Conservation (phyloP, 1,284 basidiomycete genomes). For the Malassezia obtusa region DNA sequence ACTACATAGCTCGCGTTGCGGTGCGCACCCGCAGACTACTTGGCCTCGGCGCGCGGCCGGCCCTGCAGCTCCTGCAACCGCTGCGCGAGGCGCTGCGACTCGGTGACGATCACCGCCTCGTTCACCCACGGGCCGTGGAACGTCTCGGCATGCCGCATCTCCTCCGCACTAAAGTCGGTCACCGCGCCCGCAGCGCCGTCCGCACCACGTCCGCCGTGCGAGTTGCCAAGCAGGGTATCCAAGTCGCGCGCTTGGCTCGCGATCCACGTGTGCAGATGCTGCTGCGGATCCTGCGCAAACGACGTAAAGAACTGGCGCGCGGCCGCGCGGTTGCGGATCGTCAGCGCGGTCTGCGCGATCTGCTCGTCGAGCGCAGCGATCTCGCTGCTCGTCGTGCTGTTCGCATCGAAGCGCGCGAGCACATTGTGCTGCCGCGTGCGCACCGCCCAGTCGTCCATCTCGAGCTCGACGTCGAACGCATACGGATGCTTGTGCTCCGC, state of each 20-base stretch:
- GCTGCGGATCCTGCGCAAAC: conserved; percentile 68
- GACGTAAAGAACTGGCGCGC: conserved; percentile 76
- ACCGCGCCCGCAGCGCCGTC: conserved; percentile 13
- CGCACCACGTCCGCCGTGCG: conserved; percentile 6
- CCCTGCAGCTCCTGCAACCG: conserved; percentile 24
- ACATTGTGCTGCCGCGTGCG: conserved; percentile 67
- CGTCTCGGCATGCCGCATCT: conserved; percentile 75
- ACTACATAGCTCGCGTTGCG: neutral
- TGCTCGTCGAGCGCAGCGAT: conserved; percentile 68
- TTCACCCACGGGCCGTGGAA: conserved; percentile 74
- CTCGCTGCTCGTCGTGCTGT: conserved; percentile 53
- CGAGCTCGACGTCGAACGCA: conserved; percentile 81
- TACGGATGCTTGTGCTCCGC: conserved; percentile 46
- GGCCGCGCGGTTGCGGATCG: conserved; percentile 70
- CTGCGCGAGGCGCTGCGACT: conserved; percentile 36
- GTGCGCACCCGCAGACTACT: neutral
- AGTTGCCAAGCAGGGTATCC: conserved; percentile 60
- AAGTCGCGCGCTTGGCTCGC: conserved; percentile 82
- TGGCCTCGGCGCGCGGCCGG: neutral
- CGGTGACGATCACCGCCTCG: conserved; percentile 43
- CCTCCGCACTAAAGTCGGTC: conserved; percentile 64
- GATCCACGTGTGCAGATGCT: conserved; percentile 79
- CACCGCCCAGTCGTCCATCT: conserved; percentile 68
- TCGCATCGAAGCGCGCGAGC: conserved; percentile 63
- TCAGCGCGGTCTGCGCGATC: conserved; percentile 49